A percentile compares a stretch with the other conserved stretches of the same genome.
phyloP scores from a whole-genome alignment of 108 stramenopile species.

The Nitzschia putrida region DNA sequence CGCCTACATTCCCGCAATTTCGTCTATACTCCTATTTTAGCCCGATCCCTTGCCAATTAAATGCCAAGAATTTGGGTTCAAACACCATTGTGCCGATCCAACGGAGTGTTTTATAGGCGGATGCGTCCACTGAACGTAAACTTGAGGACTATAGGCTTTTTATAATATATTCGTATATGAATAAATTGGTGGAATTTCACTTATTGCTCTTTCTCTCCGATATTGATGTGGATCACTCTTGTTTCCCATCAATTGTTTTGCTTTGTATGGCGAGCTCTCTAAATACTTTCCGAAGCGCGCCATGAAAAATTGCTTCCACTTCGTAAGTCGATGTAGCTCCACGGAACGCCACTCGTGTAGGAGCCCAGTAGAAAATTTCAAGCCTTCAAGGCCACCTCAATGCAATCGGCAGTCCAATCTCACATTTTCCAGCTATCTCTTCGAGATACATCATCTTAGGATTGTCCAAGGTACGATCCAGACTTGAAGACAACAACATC shows the following conservation, averaged over 20 bases:
- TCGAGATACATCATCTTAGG: not conserved
- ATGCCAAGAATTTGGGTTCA: slow-evolving; percentile 1
- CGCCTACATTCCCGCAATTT: not conserved
- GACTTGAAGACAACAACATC: slow-evolving; percentile 11
- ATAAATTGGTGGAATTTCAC: too few species aligned
- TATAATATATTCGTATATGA: too few species aligned
- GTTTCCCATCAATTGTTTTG: not conserved
- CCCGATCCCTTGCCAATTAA: not conserved
- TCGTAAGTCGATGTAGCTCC: not conserved
- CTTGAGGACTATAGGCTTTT: too few species aligned
- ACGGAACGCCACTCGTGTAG: slow-evolving; percentile 20
- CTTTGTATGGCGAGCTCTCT: slow-evolving; percentile 7
- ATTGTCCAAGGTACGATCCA: slow-evolving; percentile 21
- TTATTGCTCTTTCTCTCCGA: too few species aligned
- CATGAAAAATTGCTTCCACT: slow-evolving; percentile 6
- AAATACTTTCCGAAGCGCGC: slow-evolving; percentile 8
- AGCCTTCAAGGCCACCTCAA: not conserved
- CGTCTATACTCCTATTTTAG: not conserved
- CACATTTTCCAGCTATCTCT: slow-evolving; percentile 16
- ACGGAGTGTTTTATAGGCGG: too few species aligned
- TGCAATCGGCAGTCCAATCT: not conserved
- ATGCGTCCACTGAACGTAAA: too few species aligned
- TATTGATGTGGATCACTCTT: slow-evolving; percentile 3
- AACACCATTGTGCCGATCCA: not conserved
- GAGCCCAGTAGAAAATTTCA: slow-evolving; percentile 16